These are phyloP conservation scores for Sporothrix protearum DNA, from an alignment of 2,329 filamentous ascomycete genomes.

Conservation along the genomic window DNA sequence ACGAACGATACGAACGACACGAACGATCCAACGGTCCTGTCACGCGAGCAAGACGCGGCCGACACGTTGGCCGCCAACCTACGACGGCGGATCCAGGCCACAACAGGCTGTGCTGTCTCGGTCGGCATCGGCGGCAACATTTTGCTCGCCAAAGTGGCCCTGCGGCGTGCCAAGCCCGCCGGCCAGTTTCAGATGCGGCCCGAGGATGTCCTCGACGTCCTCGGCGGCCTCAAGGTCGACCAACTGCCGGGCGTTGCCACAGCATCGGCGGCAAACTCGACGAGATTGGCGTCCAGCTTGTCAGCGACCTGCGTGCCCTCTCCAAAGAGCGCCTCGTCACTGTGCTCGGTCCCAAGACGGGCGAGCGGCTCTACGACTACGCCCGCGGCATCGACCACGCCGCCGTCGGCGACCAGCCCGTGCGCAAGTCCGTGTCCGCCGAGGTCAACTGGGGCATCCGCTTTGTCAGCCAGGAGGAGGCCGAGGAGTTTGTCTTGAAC, in stretches of 20 bases:
- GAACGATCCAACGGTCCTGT: constrained; percentile 62
- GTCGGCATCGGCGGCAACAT: constrained; percentile 92
- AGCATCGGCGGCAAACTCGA: constrained; percentile 85
- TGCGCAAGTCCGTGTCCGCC: constrained; percentile 91
- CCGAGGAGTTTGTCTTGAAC: constrained; percentile 84
- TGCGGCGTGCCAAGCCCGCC: constrained; percentile 89
- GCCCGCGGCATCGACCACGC: constrained; percentile 79
- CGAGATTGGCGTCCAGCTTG: constrained; percentile 74
- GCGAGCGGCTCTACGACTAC: constrained; percentile 86
- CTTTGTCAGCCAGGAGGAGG: constrained; percentile 87
- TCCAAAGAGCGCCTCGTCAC: constrained; percentile 72
- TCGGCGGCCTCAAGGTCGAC: constrained; percentile 73
- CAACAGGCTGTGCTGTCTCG: constrained; percentile 82
- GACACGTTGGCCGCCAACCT: constrained; percentile 66
- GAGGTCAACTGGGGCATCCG: constrained; percentile 98
- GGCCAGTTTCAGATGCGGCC: constrained; percentile 87
- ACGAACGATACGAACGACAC: constrained; percentile 57
- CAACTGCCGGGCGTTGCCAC: constrained; percentile 86
- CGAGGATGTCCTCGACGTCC: constrained; percentile 70
- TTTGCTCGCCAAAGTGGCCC: constrained; percentile 81
- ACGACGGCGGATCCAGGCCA: constrained; percentile 65
- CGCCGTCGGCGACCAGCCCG: constrained; percentile 80
- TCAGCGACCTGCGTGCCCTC: constrained; percentile 76
- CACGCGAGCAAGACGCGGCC: constrained; percentile 74
- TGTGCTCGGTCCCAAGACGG: constrained; percentile 83